Evolutionary conservation across 371 early-diverging fungal genomes (phyloP), one percentile per base, ranked within the genome.

Genomic region (Mucor irregularis): DNA sequence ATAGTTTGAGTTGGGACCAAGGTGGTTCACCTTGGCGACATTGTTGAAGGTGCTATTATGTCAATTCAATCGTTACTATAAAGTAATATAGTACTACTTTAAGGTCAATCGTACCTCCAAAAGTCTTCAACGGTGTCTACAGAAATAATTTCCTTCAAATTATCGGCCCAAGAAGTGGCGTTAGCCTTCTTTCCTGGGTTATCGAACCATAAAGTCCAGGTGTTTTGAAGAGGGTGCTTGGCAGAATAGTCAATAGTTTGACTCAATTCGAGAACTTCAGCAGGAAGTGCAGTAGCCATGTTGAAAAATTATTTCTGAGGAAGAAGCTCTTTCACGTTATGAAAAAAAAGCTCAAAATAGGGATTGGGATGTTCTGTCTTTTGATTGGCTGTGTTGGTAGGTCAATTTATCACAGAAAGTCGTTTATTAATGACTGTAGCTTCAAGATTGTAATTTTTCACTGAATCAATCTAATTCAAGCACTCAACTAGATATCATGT

Each of bases 121-220:
- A 97, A 97, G 71, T 98, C 98, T 71, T 96, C 97, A 25, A 97
- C 95, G 4, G 96, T 91, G 49, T 85, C 84, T 34, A 99, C 74
- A 17, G 91, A 88, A 37, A 93, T 87, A 24, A 98, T 71, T 51
- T 90, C 87, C 74, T 95, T 94, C 43, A 98, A 74, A 56, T 89
- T 90, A 40, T 89, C 88, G 16, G 90, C 87, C 99, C 98, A 99
- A 61, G 84, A 90, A 43, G 80, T 74, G 56, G 77, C 74, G 53
- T 81, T 89, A 35, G 88, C 82, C 72, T 93, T 91, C 70, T 85
- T 86, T 57, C 78, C 82, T 44, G 93, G 94, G 62, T 86, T 88
- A 65, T 97, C 97, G 70, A 90, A 98, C 96, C 96, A 98, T 53
- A 98, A 76, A 17, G 92, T 93, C 98, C 98, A 98, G 30, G 74